Base-by-base conservation (phyloP, 306 rosid species). In the Begonia fuchsioides region DNA sequence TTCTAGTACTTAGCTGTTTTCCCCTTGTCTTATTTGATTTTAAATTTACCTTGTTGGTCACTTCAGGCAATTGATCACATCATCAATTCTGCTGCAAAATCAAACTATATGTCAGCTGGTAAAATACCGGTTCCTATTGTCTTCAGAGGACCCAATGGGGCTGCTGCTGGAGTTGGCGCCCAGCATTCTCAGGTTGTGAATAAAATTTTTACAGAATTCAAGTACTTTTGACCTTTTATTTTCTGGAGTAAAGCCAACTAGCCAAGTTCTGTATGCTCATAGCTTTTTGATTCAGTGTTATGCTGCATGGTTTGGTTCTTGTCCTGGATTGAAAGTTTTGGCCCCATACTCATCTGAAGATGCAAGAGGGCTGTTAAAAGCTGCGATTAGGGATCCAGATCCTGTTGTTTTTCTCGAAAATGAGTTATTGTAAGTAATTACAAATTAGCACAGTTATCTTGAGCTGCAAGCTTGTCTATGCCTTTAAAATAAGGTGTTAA, bases 151-250 rank as follows among this genome's bases (percentile, higher is more conserved):
- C 98, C 98, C 57, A 92, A 85, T 46, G 98, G 98, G 60, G 98
- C 98, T 56, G 98, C 98, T 59, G 83, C 98, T 56, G 98, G 98
- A 46, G 98, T 92, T 68, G 98, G 96, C 68, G 98, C 98, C 40
- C 98, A 92, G 72, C 98, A 92, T 71, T 92, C 98, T 75, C 98
- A 85, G 10, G 96, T 90, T 81, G 43, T 75, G 58, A 53, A 26
- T 26, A 26, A 26, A 8, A 26, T 4, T 68, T 55, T 44, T 52
- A 19, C 9, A 8, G 46, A 56, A 62, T 57, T 69, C 16, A 49
- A 50, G 26, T 56, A 5, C 13, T 13, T 16, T 16, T 57, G 9
- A 15, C 13, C 39, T 17, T 38, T 47, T 32, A 20, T 17, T 26
- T 26, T 26, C 35, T 26, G 7, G 35, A 26, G 35, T 26, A 26